Evolutionary conservation across 768 basidiomycete species (phyloP), one percentile per base, ranked within the genome.

Genomic region (Boletus eberwhitei): DNA sequence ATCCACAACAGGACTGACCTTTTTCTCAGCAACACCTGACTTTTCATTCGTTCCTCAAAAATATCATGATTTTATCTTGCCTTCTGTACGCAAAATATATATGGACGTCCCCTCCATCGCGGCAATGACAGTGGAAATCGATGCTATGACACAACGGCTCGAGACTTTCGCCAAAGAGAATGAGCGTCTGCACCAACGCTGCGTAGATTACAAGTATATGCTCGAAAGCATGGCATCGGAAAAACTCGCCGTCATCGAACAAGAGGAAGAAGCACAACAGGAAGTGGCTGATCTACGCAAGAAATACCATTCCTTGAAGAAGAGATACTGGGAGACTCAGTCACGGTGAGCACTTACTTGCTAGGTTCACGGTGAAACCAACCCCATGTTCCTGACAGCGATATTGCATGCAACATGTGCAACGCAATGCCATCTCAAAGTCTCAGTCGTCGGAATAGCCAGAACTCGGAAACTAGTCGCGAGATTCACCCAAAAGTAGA

Each of bases 1-100:
- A 17, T 35, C 31, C 9, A 16, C 8, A 12, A 8, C 19, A 17
- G 24, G 2, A n/a, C 43, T 58, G 14, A 52, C 45, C 16, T 49
- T 22, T n/a, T n/a, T 44, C 16, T 35, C 53, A 73, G 86, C 81
- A 62, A 59, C 75, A 61, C 63, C 71, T 71, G 81, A 87, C 59
- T 68, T 79, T 7, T 61, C 71, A 29, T 69, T 77, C 24, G 73
- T 86, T 3, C 85, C 86, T 16, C 63, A 74, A n/a, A 78, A 85
- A 57, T 76, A 86, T 35, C 80, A 80, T n/a, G 75, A 76, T 5
- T 79, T 84, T 61, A 64, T 86, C 46, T 73, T 77, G 1, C 82
- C 86, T 14, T 74, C 80, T 50, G 76, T 88, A 34, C 82, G 86
- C 41, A 79, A 69, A 52, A 70, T 87, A 16, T 79, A 76, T 56